Evolutionary conservation across 495 filamentous ascomycete genomes (phyloP).

Genomic region (Endocarpon pusillum): DNA sequence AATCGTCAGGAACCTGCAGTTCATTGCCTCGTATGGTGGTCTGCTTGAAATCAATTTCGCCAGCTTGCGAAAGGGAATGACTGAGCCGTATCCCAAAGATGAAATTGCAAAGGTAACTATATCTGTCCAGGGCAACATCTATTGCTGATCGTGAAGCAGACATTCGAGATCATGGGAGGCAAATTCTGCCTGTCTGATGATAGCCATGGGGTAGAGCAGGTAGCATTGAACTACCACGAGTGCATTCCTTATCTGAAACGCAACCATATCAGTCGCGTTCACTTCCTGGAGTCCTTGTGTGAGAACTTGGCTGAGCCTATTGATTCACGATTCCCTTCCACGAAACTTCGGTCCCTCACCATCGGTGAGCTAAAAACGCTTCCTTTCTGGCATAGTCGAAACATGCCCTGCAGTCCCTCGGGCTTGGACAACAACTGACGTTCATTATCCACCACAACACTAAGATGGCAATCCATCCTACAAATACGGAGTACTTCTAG

Average conservation of each 20-base stretch:
- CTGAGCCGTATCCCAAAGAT: slow-evolving; percentile 70
- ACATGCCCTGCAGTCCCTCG: no score
- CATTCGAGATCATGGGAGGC: slow-evolving; percentile 48
- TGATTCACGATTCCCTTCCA: slow-evolving; percentile 26
- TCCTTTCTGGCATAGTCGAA: slow-evolving; percentile 19
- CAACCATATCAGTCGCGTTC: slow-evolving; percentile 27
- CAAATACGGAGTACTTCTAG: no score
- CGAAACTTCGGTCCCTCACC: slow-evolving; percentile 13
- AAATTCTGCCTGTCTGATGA: slow-evolving; percentile 81
- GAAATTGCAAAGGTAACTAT: slow-evolving; percentile 58
- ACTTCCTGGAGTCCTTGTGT: slow-evolving; percentile 23
- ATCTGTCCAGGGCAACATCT: not conserved
- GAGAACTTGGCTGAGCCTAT: slow-evolving; percentile 9
- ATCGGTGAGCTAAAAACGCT: slow-evolving; percentile 15
- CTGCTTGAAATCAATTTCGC: slow-evolving; percentile 79
- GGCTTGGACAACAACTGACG: no score
- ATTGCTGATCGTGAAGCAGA: slow-evolving; percentile 18
- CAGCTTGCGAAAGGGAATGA: slow-evolving; percentile 74
- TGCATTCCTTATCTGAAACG: slow-evolving; percentile 39
- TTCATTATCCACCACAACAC: no score
- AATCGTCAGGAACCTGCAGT: slow-evolving; percentile 54
- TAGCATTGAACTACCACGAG: slow-evolving; percentile 48
- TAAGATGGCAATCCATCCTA: no score
- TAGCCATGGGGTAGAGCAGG: slow-evolving; percentile 68
- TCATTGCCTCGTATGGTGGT: slow-evolving; percentile 55